A percentile compares a stretch with the other conserved stretches of the same genome.
Conservation (phyloP, 192 early-diverging fungal genomes). For the Coemansia sp. region DNA sequence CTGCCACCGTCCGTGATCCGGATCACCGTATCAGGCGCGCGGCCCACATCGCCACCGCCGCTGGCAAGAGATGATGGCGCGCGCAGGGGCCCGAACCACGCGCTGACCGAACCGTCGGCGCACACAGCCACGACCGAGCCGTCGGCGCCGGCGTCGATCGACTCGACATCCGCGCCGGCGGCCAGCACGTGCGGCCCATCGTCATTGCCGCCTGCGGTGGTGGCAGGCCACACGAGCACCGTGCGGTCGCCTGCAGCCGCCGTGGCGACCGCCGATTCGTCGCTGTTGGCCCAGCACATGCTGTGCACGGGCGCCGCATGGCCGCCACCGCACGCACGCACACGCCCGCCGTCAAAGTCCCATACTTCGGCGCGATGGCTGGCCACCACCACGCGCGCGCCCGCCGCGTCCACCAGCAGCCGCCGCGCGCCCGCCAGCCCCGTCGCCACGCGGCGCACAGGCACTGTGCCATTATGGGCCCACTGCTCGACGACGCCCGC, state of each 20-base stretch:
- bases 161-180: conserved; percentile 25
- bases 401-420: conserved; percentile 25
- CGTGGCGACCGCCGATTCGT: conserved; percentile 34
- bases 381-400: conserved; percentile 33
- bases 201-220: too few relatives aligned
- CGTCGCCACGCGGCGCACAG: conserved; percentile 19
- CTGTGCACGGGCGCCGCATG: conserved; percentile 30
- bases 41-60: conserved; percentile 16
- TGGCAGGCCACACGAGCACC: conserved; percentile 51
- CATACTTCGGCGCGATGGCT: conserved; percentile 49
- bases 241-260: conserved; percentile 37
- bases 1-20: conserved; percentile 5
- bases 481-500: conserved; percentile 34
- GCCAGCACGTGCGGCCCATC: conserved; percentile 16
- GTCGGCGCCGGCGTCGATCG: conserved; percentile 25
- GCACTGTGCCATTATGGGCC: conserved; percentile 9
- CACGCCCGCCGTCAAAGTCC: conserved; percentile 16
- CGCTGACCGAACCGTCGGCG: conserved; percentile 26
- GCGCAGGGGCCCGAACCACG: conserved; percentile 37
- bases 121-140: conserved; percentile 46
- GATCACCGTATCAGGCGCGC: conserved; percentile 34
- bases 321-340: conserved; percentile 20
- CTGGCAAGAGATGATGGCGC: not conserved
- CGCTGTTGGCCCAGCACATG: conserved; percentile 42
- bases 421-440: conserved; percentile 14